These are phyloP conservation scores for Geoglossum glabrum DNA, from an alignment of 495 filamentous ascomycete species.

Conservation along the genomic window DNA sequence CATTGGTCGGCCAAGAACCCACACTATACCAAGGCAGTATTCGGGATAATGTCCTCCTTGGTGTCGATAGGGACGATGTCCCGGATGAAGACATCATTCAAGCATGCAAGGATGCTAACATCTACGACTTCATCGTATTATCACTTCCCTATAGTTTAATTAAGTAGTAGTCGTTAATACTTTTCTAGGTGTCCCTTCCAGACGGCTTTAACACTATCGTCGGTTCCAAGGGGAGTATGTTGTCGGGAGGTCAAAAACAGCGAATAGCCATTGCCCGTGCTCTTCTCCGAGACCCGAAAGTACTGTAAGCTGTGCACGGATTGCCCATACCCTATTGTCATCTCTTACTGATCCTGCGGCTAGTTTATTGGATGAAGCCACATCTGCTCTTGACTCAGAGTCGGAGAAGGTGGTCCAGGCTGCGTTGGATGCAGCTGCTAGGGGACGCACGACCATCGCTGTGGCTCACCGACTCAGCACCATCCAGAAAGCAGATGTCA, in stretches of 20 bases:
- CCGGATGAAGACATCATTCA: constrained; percentile 47
- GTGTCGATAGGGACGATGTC: constrained; percentile 38
- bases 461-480: constrained; percentile 62
- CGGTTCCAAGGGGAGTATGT: constrained; percentile 55
- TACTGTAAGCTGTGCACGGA: constrained; percentile 20
- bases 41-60: constrained; percentile 62
- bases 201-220: constrained; percentile 60
- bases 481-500: constrained; percentile 66
- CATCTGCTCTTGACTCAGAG: constrained; percentile 61
- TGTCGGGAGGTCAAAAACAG: constrained; percentile 74
- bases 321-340: neutral
- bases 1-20: constrained; percentile 73
- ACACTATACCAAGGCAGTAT: constrained; percentile 75
- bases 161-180: neutral
- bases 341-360: neutral
- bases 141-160: neutral
- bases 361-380: constrained; percentile 59
- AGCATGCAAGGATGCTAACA: constrained; percentile 75
- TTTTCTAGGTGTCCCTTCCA: neutral
- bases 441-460: constrained; percentile 58
- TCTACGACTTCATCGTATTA: constrained; percentile 70
- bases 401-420: constrained; percentile 69
- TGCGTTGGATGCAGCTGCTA: constrained; percentile 52
- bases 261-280: constrained; percentile 61
- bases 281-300: constrained; percentile 46